phyloP scores from a whole-genome alignment of 768 basidiomycete species.

The Obba rivulosa region DNA sequence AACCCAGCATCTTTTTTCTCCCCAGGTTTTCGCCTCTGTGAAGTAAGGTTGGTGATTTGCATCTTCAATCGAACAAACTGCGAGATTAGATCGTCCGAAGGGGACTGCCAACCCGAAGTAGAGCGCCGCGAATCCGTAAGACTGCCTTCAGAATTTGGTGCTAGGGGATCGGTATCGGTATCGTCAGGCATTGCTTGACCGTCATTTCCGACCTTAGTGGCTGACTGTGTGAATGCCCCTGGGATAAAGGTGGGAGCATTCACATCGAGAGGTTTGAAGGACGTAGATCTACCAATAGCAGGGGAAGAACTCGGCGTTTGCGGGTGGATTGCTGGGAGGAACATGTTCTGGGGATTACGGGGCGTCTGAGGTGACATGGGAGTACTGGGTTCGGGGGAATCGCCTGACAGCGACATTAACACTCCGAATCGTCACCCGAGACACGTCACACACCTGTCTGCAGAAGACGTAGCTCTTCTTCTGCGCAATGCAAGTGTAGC shows the following conservation, averaged over 20 bases:
- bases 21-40: constrained; percentile 22
- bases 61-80: constrained; percentile 63
- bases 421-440: background rate
- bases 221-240: constrained; percentile 5
- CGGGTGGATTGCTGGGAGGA: background rate
- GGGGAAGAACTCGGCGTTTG: background rate
- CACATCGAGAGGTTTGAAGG: constrained; percentile 29
- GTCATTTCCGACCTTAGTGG: background rate
- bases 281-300: background rate
- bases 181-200: background rate
- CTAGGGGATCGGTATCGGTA: background rate
- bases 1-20: constrained; percentile 24
- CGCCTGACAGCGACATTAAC: background rate
- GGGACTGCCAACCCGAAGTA: constrained; percentile 10
- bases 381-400: constrained; percentile 1
- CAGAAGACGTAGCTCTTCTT: constrained; percentile 44
- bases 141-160: constrained; percentile 1
- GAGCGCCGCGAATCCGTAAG: background rate
- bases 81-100: constrained; percentile 44
- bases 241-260: constrained; percentile 37
- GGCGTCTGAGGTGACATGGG: constrained; percentile 8
- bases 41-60: constrained; percentile 43
- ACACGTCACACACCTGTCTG: constrained; percentile 28
- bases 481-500: constrained; percentile 62
- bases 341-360: constrained; percentile 2